Base-by-base conservation (phyloP, 2,329 filamentous ascomycete species). In the Escovopsis sp. region DNA sequence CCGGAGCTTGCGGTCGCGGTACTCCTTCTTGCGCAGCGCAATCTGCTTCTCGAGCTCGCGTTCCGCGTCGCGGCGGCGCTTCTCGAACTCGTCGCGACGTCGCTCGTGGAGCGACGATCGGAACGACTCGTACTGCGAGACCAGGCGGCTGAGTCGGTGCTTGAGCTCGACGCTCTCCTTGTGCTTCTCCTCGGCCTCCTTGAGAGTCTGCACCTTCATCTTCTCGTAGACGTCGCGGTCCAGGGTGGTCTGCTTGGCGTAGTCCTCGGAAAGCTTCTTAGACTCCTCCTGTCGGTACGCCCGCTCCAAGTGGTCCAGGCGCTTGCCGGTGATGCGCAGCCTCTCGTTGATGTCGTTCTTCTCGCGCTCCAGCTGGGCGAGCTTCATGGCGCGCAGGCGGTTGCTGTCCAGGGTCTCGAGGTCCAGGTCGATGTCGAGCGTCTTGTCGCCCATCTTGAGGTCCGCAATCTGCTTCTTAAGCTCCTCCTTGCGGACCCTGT, bases 341-440 rank as follows among this genome's bases (percentile, higher is more conserved):
- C 84, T 86, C 66, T 95, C 87, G 49, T 84, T 85, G 52, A 95
- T 80, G 58, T 91, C 87, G 57, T 89, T 94, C 81, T 96, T 98
- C 72, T 96, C 91, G 54, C 89, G 88, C 68, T 96, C 91, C 10
- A 98, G 77, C 64, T 94, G 89, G 47, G 85, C 83, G 45, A 98
- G 76, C 72, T 96, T 96, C 68, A 98, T 82, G 52, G 85, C 82
- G 60, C 91, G 88, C 53, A 98, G 84, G 49, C 82, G 81, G 63
- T 86, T 87, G 61, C 80, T 85, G 63, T 96, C 88, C 44, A 95
- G 75, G 50, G 85, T 85, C 48, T 91, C 82, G 43, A 95, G 71
- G 54, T 95, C 79, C 44, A 85, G 65, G 53, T 87, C 86, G 48
- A 95, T 81, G 50, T 80, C 72, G 36, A 79, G 65, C 40, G 68